These are phyloP conservation scores for Fusarium keratoplasticum DNA, from an alignment of 2,329 filamentous ascomycete genomes.

Conservation along the genomic window DNA sequence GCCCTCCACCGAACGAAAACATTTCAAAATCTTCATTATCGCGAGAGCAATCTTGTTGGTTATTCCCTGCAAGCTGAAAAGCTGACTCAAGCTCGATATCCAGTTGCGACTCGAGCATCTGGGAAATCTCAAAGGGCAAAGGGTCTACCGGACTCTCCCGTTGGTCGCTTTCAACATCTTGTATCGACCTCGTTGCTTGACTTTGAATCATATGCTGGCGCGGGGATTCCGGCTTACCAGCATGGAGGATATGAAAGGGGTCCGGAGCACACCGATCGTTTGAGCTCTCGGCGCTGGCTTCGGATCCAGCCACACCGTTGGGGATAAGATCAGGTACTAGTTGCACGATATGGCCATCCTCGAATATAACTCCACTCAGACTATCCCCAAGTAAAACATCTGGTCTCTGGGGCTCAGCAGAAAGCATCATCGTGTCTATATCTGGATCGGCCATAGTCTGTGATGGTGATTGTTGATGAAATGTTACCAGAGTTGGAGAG, in stretches of 20 bases:
- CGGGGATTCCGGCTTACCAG: background rate
- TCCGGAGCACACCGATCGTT: background rate
- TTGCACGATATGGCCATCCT: background rate
- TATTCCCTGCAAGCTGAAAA: background rate
- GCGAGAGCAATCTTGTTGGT: background rate
- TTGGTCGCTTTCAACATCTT: background rate
- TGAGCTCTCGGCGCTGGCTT: background rate
- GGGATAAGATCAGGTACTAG: background rate
- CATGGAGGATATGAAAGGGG: background rate
- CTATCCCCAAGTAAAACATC: background rate
- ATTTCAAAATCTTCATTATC: background rate
- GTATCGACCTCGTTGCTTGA: background rate
- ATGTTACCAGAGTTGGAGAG: background rate
- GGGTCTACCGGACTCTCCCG: background rate
- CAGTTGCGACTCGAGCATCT: background rate
- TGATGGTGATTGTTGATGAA: background rate
- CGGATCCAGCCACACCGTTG: background rate
- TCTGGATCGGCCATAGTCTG: background rate
- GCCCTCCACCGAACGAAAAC: background rate
- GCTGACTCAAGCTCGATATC: background rate
- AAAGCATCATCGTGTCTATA: background rate
- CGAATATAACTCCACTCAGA: background rate
- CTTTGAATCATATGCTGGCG: background rate
- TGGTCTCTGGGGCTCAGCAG: no score
- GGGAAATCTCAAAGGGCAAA: background rate